Conservation (phyloP, 805 yeast species). For the Cyberlindnera mrakii region DNA sequence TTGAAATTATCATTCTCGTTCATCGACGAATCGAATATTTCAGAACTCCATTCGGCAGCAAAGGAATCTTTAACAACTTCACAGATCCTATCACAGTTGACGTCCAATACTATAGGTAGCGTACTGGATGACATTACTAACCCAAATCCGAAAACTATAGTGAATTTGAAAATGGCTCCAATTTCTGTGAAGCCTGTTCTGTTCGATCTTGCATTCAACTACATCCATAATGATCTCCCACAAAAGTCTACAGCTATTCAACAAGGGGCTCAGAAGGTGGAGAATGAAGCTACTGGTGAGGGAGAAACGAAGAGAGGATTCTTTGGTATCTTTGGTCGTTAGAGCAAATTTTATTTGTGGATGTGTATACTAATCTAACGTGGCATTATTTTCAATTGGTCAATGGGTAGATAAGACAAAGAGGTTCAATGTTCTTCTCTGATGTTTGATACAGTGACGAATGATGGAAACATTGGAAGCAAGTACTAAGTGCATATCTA, state of each 20-base stretch:
- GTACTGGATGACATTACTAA: constrained; percentile 19
- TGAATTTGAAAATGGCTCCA: constrained; percentile 37
- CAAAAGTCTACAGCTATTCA: constrained; percentile 5
- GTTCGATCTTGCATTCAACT: constrained; percentile 86
- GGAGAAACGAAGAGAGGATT: constrained; percentile 54
- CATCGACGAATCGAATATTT: constrained; percentile 31
- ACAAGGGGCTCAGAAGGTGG: constrained; percentile 4
- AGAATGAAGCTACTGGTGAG: constrained; percentile 5
- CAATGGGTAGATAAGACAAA: too few species aligned
- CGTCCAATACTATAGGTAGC: constrained; percentile 28
- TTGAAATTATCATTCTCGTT: constrained; percentile 24
- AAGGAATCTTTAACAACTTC: constrained; percentile 20
- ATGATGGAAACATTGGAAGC: too few species aligned
- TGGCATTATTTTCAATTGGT: background rate
- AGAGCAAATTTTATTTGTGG: background rate
- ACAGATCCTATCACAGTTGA: constrained; percentile 41
- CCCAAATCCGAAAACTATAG: constrained; percentile 22
- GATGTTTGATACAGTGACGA: too few species aligned
- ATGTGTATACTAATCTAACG: background rate
- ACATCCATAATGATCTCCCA: constrained; percentile 32
- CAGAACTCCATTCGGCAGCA: constrained; percentile 18
- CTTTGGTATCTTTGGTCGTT: constrained; percentile 61
- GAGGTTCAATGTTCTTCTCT: too few species aligned
- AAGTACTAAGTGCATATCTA: too few species aligned
- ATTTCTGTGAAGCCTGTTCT: constrained; percentile 81